Base-by-base conservation (phyloP, 257 asterid genomes). In the Solanum tacnaense region DNA sequence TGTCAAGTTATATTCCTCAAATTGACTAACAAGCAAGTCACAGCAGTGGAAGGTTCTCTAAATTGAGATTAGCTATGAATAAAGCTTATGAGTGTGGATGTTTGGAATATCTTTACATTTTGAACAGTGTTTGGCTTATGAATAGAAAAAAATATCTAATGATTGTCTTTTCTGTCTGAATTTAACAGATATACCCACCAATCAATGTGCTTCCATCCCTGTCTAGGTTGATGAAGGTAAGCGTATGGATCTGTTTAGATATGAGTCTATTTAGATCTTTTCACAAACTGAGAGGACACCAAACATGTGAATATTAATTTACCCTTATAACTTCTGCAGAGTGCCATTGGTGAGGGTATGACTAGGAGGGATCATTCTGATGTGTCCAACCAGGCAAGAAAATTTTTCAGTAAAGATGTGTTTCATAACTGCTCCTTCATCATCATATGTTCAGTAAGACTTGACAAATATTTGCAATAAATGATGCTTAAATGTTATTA, bases 301-400 rank as follows among this genome's bases (percentile, higher is more conserved):
- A 79, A 44, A 46, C 20, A 1, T 49, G 44, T 82, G 70, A 31
- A 29, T 31, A 11, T 49, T 49, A 29, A 49, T 49, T 49, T 67
- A 82, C 86, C 86, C 41, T 49, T 18, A 29, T 2, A 81, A 84
- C 83, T 83, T 87, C 87, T 90, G 89, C 95, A 97, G 98, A 97
- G 98, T 93, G 98, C 98, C 91, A 97, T 97, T 89, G 99, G 99
- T 84, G 98, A 97, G 93, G 99, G 99, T 88, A 96, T 96, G 99
- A 96, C 99, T 46, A 96, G 98, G 84, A 92, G 93, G 92, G 99
- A 96, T 90, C 99, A 96, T 89, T 92, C 99, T 39, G 99, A 96
- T 88, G 99, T 96, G 86, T 96, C 99, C 85, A 96, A 96, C 93
- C 99, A 96, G 96, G 99, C 94, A 87, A 74, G 60, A 46, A 67